phyloP scores from a whole-genome alignment of 140 eudicot genomes.

The Bidens hawaiensis region DNA sequence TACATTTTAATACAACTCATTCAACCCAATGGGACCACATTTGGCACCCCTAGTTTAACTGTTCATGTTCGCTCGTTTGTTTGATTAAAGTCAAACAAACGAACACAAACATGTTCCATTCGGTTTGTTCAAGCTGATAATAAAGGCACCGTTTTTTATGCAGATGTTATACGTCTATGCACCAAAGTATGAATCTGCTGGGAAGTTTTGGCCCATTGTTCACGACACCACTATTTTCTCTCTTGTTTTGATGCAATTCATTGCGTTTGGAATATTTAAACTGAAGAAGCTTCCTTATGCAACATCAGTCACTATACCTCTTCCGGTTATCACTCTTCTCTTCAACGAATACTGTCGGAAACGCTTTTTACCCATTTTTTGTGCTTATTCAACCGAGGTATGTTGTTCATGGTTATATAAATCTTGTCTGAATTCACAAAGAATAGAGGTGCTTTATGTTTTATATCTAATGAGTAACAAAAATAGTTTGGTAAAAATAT shows the following conservation, averaged over 20 bases:
- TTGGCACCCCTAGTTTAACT: no score
- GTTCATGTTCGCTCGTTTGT: no score
- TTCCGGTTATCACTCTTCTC: constrained; percentile 56
- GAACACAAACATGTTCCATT: no score
- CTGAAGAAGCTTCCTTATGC: constrained; percentile 52
- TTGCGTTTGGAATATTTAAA: constrained; percentile 64
- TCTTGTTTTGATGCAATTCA: constrained; percentile 59
- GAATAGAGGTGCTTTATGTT: no score
- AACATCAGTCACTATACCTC: constrained; percentile 41
- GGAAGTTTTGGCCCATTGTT: constrained; percentile 65
- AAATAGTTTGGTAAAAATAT: background rate
- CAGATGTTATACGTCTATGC: constrained; percentile 65
- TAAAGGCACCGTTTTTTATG: constrained; percentile 12
- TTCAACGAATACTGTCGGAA: constrained; percentile 70
- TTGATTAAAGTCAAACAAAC: no score
- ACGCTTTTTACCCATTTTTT: constrained; percentile 60
- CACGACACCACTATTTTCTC: constrained; percentile 69
- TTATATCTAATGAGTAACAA: background rate
- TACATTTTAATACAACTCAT: no score
- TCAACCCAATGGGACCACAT: no score
- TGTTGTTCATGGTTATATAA: constrained; percentile 4
- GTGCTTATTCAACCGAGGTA: constrained; percentile 62
- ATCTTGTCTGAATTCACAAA: constrained; percentile 2
- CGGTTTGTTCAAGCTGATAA: no score
- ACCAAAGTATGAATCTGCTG: constrained; percentile 58